Evolutionary conservation across 2,329 filamentous ascomycete species (phyloP).

Genomic region (Ilyonectria robusta): DNA sequence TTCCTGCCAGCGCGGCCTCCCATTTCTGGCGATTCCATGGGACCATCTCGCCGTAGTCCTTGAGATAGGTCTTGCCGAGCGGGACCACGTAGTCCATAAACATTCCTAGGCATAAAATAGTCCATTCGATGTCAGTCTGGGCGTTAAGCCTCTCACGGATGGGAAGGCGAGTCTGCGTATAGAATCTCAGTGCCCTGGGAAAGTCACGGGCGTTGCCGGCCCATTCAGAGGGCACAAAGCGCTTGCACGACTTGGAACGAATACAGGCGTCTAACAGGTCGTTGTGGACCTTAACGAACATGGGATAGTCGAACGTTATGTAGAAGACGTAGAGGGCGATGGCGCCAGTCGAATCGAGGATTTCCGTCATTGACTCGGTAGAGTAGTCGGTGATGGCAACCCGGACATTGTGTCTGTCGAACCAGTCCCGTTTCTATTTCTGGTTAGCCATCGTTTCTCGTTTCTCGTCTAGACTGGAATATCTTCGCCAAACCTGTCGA

Average conservation of each 20-base stretch:
- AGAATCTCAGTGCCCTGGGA: background rate
- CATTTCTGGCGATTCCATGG: too few species aligned
- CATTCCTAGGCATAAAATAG: background rate
- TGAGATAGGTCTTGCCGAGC: background rate
- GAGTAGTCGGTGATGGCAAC: background rate
- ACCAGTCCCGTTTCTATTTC: background rate
- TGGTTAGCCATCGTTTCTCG: background rate
- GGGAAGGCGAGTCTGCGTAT: background rate
- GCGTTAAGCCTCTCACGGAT: background rate
- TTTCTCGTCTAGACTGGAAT: background rate
- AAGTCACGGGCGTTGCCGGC: background rate
- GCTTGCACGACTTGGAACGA: background rate
- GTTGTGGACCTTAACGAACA: background rate
- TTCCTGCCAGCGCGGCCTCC: too few species aligned
- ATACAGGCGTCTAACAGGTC: background rate
- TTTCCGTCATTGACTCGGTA: background rate
- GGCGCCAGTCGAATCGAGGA: background rate
- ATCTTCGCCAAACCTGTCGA: background rate
- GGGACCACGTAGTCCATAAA: background rate
- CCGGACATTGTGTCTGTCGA: background rate
- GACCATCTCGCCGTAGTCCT: too few species aligned
- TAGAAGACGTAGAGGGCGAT: background rate
- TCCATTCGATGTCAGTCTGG: background rate
- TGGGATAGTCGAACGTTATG: background rate
- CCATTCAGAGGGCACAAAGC: background rate